phyloP scores from a whole-genome alignment of 2,329 filamentous ascomycete species.

The Aspergillus carbonarius region DNA sequence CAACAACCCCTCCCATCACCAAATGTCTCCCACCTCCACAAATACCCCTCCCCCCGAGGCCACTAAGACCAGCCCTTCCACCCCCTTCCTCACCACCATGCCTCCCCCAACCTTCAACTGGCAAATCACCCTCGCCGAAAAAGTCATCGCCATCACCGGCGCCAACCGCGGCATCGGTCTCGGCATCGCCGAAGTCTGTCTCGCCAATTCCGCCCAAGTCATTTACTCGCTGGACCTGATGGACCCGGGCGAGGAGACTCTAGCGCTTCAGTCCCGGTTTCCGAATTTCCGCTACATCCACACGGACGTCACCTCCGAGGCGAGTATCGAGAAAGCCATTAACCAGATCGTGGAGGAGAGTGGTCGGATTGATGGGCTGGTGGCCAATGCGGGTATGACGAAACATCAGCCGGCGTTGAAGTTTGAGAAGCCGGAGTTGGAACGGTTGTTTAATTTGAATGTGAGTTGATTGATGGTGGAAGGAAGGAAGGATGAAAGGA shows the following conservation, averaged over 20 bases:
- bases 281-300: slow-evolving; percentile 47
- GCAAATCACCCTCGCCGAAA: slow-evolving; percentile 47
- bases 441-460: slow-evolving; percentile 49
- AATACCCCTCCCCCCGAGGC: neutral
- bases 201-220: slow-evolving; percentile 44
- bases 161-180: slow-evolving; percentile 45
- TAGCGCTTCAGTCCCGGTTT: slow-evolving; percentile 39
- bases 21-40: neutral
- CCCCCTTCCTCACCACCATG: slow-evolving; percentile 38
- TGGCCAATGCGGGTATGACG: slow-evolving; percentile 45
- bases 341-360: slow-evolving; percentile 39
- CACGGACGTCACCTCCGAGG: slow-evolving; percentile 48
- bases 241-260: slow-evolving; percentile 34
- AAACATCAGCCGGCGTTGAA: slow-evolving; percentile 50
- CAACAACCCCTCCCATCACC: neutral
- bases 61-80: neutral
- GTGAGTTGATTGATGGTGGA: too few species aligned
- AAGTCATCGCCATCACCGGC: slow-evolving; percentile 36
- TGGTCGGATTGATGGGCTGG: slow-evolving; percentile 46
- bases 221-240: slow-evolving; percentile 45
- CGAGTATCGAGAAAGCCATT: slow-evolving; percentile 42
- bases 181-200: slow-evolving; percentile 48
- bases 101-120: slow-evolving; percentile 47
- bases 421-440: slow-evolving; percentile 42
- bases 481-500: too few species aligned